Percentiles rank a stretch among this genome's conserved stretches.
phyloP scores from a whole-genome alignment of 345 rosid species.

The Eucalyptus pauciflora region DNA sequence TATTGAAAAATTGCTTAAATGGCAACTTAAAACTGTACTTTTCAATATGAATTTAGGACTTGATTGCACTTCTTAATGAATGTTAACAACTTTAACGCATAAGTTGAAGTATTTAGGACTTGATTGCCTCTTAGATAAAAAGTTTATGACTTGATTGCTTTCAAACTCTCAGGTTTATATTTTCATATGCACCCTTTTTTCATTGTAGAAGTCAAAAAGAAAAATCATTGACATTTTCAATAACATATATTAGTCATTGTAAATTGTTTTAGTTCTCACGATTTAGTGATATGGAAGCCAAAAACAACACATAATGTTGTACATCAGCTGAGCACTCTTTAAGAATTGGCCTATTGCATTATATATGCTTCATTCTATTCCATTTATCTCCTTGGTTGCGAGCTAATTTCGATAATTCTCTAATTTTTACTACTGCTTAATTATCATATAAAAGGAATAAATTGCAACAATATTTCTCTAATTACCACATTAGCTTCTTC shows the following conservation, averaged over 20 bases:
- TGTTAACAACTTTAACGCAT: background rate
- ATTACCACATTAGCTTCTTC: background rate
- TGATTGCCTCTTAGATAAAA: background rate
- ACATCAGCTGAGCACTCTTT: background rate
- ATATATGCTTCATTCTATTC: too few species aligned
- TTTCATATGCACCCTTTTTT: background rate
- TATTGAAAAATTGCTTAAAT: rapidly evolving
- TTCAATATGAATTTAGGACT: background rate
- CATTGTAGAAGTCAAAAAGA: background rate
- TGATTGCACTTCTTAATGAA: rapidly evolving
- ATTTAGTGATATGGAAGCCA: too few species aligned
- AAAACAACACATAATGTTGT: background rate
- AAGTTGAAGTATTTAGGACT: rapidly evolving
- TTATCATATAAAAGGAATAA: background rate
- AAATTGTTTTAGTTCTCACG: background rate
- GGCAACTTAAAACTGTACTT: background rate
- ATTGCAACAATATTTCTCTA: background rate
- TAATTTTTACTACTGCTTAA: too few species aligned
- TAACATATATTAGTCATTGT: background rate
- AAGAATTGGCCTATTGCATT: background rate
- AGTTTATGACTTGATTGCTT: background rate
- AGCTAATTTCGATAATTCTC: background rate
- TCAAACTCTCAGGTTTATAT: background rate
- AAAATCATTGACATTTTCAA: background rate
- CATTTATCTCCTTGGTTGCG: background rate